phyloP scores from a whole-genome alignment of 139 green algal species.

The Auxenochlorella pyrenoidosa region DNA sequence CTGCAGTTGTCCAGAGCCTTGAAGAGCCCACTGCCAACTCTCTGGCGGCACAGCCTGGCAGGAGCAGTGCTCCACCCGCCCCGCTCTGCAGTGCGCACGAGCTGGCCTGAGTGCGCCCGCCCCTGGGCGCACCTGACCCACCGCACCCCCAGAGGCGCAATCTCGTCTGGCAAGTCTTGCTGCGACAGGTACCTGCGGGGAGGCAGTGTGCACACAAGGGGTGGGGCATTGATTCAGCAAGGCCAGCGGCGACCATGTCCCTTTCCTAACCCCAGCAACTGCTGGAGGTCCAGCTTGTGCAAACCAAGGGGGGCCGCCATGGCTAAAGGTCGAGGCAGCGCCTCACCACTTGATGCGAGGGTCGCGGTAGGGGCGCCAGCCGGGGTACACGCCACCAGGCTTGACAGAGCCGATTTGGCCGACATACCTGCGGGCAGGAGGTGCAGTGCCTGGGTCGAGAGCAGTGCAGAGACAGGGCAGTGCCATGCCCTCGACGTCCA shows the following conservation, averaged over 20 bases:
- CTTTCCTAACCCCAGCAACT: not conserved
- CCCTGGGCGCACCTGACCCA: constrained; percentile 23
- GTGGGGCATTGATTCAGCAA: no score
- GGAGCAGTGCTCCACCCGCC: not conserved
- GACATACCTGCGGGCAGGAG: constrained; percentile 24
- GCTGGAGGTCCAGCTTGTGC: not conserved
- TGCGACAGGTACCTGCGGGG: constrained; percentile 30
- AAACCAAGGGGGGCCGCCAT: not conserved
- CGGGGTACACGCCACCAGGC: constrained; percentile 23
- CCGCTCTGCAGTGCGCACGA: not conserved
- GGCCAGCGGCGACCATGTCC: no score
- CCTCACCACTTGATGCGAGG: constrained; percentile 33
- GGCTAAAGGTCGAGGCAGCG: not conserved
- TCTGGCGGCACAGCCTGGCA: not conserved
- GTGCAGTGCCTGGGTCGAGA: not conserved
- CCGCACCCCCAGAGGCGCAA: constrained; percentile 22
- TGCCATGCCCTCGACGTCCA: not conserved
- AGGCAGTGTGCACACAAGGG: not conserved
- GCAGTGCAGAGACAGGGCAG: not conserved
- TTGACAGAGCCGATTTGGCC: constrained; percentile 40
- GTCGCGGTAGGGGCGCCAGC: constrained; percentile 36
- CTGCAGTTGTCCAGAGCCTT: not conserved
- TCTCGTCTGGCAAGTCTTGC: constrained; percentile 20
- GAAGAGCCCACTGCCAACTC: not conserved
- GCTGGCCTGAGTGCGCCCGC: no score